Evolutionary conservation across 2,329 filamentous ascomycete species (phyloP).

Genomic region (Cladophialophora exuberans): DNA sequence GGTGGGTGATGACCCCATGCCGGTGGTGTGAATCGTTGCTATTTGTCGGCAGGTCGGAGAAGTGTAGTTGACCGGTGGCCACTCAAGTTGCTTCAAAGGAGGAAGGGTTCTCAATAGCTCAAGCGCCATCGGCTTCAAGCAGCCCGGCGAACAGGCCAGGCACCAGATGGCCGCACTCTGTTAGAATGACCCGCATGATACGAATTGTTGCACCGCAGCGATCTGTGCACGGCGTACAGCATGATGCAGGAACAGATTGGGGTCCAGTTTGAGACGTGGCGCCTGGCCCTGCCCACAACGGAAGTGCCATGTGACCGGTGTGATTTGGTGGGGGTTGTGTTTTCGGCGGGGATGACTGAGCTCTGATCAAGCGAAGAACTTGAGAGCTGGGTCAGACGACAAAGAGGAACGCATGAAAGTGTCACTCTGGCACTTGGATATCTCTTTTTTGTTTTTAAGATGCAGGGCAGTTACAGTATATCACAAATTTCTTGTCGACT

Average conservation of each 20-base stretch:
- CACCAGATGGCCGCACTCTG: conserved; percentile 5
- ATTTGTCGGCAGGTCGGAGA: conserved; percentile 20
- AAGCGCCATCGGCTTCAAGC: conserved; percentile 13
- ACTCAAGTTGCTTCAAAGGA: conserved; percentile 11
- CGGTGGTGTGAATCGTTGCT: neutral
- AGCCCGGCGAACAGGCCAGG: conserved; percentile 6
- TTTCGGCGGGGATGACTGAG: conserved; percentile 7
- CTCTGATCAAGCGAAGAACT: conserved; percentile 4
- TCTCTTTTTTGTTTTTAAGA: no score
- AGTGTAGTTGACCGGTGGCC: conserved; percentile 12
- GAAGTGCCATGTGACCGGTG: conserved; percentile 19
- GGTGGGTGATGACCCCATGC: conserved; percentile 15
- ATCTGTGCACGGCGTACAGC: conserved; percentile 25
- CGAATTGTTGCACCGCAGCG: conserved; percentile 16
- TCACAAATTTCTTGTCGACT: no score
- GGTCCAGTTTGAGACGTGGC: conserved; percentile 4
- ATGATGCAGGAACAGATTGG: conserved; percentile 22
- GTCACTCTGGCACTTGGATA: no score
- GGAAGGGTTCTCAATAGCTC: neutral
- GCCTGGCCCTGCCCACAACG: conserved; percentile 7
- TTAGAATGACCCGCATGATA: conserved; percentile 24
- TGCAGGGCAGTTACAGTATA: no score
- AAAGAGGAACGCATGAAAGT: no score
- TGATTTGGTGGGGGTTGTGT: conserved; percentile 14
- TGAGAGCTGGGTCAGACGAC: no score